Evolutionary conservation across 805 yeast genomes (phyloP).

Genomic region (Saccharomycopsis sp.): DNA sequence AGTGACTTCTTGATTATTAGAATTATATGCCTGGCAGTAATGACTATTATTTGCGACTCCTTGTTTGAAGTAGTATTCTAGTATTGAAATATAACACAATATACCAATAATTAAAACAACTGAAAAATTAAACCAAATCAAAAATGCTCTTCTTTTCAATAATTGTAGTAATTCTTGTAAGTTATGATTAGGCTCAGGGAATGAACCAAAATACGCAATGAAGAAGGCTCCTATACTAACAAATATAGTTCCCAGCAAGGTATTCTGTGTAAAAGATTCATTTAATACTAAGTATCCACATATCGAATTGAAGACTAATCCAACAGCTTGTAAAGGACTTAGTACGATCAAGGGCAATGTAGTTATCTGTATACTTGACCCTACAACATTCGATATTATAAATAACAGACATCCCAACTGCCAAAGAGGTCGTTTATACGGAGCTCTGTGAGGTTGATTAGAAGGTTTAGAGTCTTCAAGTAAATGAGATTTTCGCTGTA

Average conservation of each 20-base stretch:
- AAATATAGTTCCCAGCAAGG: slow-evolving; percentile 58
- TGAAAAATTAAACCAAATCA: slow-evolving; percentile 44
- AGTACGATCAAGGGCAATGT: slow-evolving; percentile 75
- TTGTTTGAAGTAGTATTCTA: neutral
- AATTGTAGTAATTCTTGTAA: slow-evolving; percentile 40
- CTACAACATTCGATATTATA: slow-evolving; percentile 66
- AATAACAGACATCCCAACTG: slow-evolving; percentile 65
- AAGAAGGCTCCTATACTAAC: slow-evolving; percentile 69
- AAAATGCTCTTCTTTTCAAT: slow-evolving; percentile 39
- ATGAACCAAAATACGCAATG: slow-evolving; percentile 67
- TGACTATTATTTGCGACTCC: neutral
- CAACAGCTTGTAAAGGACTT: slow-evolving; percentile 80
- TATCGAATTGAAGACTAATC: slow-evolving; percentile 78
- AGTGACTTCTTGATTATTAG: neutral
- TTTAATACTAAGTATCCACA: slow-evolving; percentile 61
- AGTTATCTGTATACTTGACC: slow-evolving; percentile 76
- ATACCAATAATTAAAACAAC: slow-evolving; percentile 7
- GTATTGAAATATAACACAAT: slow-evolving; percentile 9
- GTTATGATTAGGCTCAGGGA: slow-evolving; percentile 46
- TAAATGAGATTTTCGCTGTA: slow-evolving; percentile 74
- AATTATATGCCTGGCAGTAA: neutral
- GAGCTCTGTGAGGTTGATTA: slow-evolving; percentile 25
- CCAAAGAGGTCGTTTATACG: slow-evolving; percentile 50
- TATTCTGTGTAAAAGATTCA: slow-evolving; percentile 55
- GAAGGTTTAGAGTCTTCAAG: slow-evolving; percentile 31